Conservation (phyloP, 495 filamentous ascomycete genomes). For the Xylaria cubensis region DNA sequence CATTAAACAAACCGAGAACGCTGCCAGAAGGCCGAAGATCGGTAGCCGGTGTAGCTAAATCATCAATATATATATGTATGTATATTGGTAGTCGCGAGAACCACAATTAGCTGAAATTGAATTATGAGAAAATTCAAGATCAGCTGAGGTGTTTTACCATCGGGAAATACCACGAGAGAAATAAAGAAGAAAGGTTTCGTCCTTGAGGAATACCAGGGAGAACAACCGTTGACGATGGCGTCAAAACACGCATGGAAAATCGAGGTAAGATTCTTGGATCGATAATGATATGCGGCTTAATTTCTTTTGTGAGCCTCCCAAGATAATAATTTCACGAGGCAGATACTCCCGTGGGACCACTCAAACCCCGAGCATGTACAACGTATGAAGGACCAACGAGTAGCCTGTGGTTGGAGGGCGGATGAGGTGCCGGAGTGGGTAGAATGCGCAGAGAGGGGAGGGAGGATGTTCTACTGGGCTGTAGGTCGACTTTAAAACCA, state of each 20-base stretch:
- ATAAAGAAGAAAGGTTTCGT: background rate
- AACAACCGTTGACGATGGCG: conserved; percentile 24
- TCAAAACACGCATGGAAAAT: conserved; percentile 40
- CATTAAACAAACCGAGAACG: background rate
- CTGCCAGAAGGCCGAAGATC: conserved; percentile 18
- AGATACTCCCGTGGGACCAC: conserved; percentile 51
- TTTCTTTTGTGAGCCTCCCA: background rate
- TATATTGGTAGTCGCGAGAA: background rate
- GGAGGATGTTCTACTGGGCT: conserved; percentile 43
- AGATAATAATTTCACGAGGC: conserved; percentile 6
- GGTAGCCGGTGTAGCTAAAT: background rate
- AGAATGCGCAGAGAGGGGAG: conserved; percentile 36
- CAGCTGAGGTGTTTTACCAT: background rate
- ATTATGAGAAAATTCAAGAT: background rate
- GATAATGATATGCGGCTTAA: background rate
- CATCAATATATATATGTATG: background rate
- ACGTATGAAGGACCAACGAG: conserved; percentile 47
- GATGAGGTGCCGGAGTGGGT: conserved; percentile 41
- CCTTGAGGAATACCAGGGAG: background rate
- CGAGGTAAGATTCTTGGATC: conserved; percentile 29
- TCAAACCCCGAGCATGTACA: conserved; percentile 40
- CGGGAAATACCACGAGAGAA: background rate
- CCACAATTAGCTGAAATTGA: background rate
- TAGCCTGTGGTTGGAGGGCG: conserved; percentile 49
- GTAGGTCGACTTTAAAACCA: conserved; percentile 30